These are phyloP conservation scores for Takashimella koratensis DNA, from an alignment of 1,284 basidiomycete species.

Conservation along the genomic window DNA sequence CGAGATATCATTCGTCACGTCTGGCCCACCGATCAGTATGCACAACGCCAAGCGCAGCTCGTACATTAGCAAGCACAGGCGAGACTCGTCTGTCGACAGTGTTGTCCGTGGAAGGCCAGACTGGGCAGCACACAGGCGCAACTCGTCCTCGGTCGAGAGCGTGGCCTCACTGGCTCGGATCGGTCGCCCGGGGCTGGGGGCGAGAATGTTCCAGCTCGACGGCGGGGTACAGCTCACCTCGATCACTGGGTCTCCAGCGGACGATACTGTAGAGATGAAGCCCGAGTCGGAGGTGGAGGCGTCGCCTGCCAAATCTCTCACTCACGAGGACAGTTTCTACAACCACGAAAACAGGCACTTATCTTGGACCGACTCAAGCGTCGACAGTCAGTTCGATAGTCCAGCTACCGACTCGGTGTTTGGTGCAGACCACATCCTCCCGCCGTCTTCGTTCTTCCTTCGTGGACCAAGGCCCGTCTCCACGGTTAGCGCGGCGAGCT, in stretches of 20 bases:
- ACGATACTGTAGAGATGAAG: constrained; percentile 23
- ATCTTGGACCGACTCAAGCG: background rate
- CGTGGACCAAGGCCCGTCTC: constrained; percentile 30
- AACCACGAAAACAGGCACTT: background rate
- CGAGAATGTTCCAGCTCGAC: constrained; percentile 78
- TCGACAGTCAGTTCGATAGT: background rate
- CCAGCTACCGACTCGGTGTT: background rate
- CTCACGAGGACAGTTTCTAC: background rate
- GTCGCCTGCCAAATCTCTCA: background rate
- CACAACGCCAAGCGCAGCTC: constrained; percentile 55
- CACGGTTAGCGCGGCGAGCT: constrained; percentile 14
- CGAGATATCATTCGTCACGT: constrained; percentile 8
- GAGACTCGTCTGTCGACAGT: constrained; percentile 54
- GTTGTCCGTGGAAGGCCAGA: constrained; percentile 57
- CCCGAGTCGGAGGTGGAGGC: constrained; percentile 35
- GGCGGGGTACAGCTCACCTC: constrained; percentile 59
- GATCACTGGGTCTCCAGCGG: constrained; percentile 65
- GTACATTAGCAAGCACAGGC: constrained; percentile 44
- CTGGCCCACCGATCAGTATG: constrained; percentile 61
- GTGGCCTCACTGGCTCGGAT: constrained; percentile 58
- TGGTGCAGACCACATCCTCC: background rate
- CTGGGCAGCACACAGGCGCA: constrained; percentile 62
- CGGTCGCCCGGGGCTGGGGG: constrained; percentile 70
- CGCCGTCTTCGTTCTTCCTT: constrained; percentile 22
- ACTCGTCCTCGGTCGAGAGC: constrained; percentile 60